These are phyloP conservation scores for Lophium mytilinum DNA, from an alignment of 495 filamentous ascomycete genomes.

Conservation along the genomic window DNA sequence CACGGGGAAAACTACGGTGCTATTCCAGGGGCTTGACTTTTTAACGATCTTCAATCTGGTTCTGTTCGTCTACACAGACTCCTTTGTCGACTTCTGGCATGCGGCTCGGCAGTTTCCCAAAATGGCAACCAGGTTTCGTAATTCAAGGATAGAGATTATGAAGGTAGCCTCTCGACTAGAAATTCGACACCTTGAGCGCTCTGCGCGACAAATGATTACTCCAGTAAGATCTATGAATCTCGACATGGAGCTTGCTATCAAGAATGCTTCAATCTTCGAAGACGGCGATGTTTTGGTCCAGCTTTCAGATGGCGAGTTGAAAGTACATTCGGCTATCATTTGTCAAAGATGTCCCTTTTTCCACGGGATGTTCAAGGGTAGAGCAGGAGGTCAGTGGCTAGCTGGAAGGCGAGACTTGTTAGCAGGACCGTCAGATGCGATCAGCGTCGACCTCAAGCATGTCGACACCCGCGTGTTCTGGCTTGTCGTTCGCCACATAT, in stretches of 20 bases:
- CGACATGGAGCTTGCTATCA: slow-evolving; percentile 60
- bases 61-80: slow-evolving; percentile 75
- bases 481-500: slow-evolving; percentile 73
- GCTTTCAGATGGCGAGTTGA: slow-evolving; percentile 56
- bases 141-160: slow-evolving; percentile 77
- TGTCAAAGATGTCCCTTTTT: slow-evolving; percentile 91
- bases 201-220: slow-evolving; percentile 62
- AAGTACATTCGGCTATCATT: slow-evolving; percentile 67
- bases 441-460: slow-evolving; percentile 78
- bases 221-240: slow-evolving; percentile 53
- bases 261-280: slow-evolving; percentile 59
- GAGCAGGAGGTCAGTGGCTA: slow-evolving; percentile 77
- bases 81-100: slow-evolving; percentile 78
- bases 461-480: slow-evolving; percentile 62
- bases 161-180: slow-evolving; percentile 59
- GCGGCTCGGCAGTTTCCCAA: slow-evolving; percentile 51
- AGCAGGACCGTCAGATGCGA: slow-evolving; percentile 35
- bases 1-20: slow-evolving; percentile 44
- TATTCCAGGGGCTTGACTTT: slow-evolving; percentile 61
- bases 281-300: slow-evolving; percentile 70
- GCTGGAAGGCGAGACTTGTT: slow-evolving; percentile 50
- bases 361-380: slow-evolving; percentile 75
- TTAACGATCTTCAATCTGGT: slow-evolving; percentile 69
- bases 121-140: slow-evolving; percentile 61
- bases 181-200: slow-evolving; percentile 59